Base-by-base conservation (phyloP, 2,329 filamentous ascomycete genomes). In the Leptodontidium sp. region DNA sequence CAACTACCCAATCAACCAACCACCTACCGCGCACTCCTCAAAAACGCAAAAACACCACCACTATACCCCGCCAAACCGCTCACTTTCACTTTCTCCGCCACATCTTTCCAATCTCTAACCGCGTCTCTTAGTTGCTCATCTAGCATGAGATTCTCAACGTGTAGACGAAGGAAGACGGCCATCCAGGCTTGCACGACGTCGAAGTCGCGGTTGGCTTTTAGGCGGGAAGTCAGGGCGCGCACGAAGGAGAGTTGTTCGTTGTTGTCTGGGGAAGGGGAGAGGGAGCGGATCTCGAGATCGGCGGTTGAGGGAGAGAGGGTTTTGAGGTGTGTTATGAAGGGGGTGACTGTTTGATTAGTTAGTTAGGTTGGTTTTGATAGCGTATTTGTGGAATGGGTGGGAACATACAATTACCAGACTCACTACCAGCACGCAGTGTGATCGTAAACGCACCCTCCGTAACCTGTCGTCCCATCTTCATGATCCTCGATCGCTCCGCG, bases 151-250 rank as follows among this genome's bases (percentile, higher is more conserved):
- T 85, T 81, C 70, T 91, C 89, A 7, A 85, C 86, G 80, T 98
- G 95, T 50, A 97, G 82, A 59, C 90, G 88, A 68, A 99, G 79
- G 77, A 98, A 97, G 0, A 98, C 95, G 1, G 91, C 90, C 94
- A 99, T 98, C 95, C 96, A 99, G 0, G 94, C 93, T 80, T 98
- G 94, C 17, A 93, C 92, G 49, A 99, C 85, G 81, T 99, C 96
- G 80, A 97, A 99, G 79, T 98, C 96, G 59, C 87, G 88, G 72
- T 90, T 89, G 62, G 88, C 84, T 53, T 83, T 81, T 64, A 98
- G 82, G 14, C 91, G 86, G 65, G 83, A 85, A 0, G 93, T 97
- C 66, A 99, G 81, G 1, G 94, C 94, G n/a, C 83, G 80, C 63
- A 98, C 90, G 77, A 99, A 99, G 64, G 89, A 85, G 0, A 90